Evolutionary conservation across 2,329 filamentous ascomycete genomes (phyloP), one percentile per base, ranked within the genome.

Genomic region (Cladosporium sp.): DNA sequence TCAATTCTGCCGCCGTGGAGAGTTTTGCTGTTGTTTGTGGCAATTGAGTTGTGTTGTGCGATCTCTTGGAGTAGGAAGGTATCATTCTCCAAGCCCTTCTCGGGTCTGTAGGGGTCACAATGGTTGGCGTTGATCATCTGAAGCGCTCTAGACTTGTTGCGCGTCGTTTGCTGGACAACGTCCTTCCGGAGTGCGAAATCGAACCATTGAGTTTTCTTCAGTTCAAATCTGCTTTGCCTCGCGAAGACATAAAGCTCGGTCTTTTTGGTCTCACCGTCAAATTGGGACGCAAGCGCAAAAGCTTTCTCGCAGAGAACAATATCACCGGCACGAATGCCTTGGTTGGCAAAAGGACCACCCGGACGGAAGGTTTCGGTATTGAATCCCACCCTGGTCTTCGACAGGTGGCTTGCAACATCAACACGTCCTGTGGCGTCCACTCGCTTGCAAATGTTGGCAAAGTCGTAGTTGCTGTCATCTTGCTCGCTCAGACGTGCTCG

Each of bases 291-390:
- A 4, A 49, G 45, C 15, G 35, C 41, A 35, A 60, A 58, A 0
- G 61, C 59, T 32, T 64, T 63, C 40, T 65, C 56, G 9, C 53
- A 39, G 6, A 52, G 35, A 9, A 58, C 43, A 11, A 53, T 43
- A n/a, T 47, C 53, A 4, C 51, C 49, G 7, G 39, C 45, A 15
- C 15, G 4, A 7, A 51, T 20, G 13, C 38, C 49, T 12, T 51
- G 32, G 2, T 20, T 35, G 19, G 49, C 49, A 15, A 46, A 43
- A 2, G 46, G 40, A n/a, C 49, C 49, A 13, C 11, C 22, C 13
- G 33, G 40, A 22, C 35, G 20, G 3, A 7, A 7, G 2, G 32
- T 5, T n/a, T 11, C 3, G 29, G 20, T 7, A 18, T 27, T 30
- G 39, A 7, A 51, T 27, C 36, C 45, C 22, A 9, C 22, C 4